phyloP scores from a whole-genome alignment of 805 yeast species.

The Kodamaea leandrae region DNA sequence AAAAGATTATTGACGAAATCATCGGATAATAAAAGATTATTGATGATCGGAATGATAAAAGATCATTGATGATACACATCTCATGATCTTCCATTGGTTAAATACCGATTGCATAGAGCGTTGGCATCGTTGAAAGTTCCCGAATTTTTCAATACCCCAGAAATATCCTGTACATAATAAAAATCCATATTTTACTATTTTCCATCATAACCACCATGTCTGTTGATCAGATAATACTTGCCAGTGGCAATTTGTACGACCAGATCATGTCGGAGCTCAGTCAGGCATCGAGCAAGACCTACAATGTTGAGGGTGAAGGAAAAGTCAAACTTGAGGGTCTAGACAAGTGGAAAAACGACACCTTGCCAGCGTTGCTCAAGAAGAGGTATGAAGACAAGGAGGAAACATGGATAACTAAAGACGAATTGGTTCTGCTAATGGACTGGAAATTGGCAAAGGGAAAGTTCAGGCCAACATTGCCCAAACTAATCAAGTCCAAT shows the following conservation, averaged over 20 bases:
- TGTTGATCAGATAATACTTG: conserved; percentile 11
- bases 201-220: conserved; percentile 1
- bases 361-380: conserved; percentile 28
- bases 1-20: too few species aligned
- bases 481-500: conserved; percentile 41
- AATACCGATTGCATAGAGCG: too few species aligned
- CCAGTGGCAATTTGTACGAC: conserved; percentile 25
- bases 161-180: conserved; percentile 1
- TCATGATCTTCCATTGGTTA: too few species aligned
- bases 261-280: conserved; percentile 28
- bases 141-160: too few species aligned
- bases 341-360: conserved; percentile 35
- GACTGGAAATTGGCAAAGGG: conserved; percentile 48
- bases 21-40: too few species aligned
- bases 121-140: too few species aligned
- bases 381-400: conserved; percentile 20
- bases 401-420: conserved; percentile 32
- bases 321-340: conserved; percentile 26
- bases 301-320: conserved; percentile 17
- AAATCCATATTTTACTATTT: too few species aligned
- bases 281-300: conserved; percentile 23
- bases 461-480: conserved; percentile 44
- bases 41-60: too few species aligned
- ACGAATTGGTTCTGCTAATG: conserved; percentile 41
- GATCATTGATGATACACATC: too few species aligned